phyloP scores from a whole-genome alignment of 2,329 filamentous ascomycete species.

The Blastomyces percursus region DNA sequence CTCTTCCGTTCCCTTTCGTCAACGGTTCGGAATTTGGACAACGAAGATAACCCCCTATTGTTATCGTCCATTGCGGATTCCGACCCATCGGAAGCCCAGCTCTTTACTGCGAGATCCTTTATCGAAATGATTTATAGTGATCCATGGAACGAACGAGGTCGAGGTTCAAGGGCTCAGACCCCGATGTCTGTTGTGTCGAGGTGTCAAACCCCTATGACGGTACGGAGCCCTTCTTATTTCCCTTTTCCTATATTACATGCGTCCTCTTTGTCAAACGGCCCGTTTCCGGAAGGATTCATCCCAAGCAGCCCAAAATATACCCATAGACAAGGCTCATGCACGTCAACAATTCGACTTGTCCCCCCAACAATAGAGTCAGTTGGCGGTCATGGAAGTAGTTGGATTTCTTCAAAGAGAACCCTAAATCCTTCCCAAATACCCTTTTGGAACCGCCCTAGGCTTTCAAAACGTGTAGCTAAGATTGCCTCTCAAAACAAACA shows the following conservation, averaged over 20 bases:
- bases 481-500: slow-evolving; percentile 32
- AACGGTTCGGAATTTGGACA: slow-evolving; percentile 54
- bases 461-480: slow-evolving; percentile 28
- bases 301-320: slow-evolving; percentile 9
- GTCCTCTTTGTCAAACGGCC: slow-evolving; percentile 14
- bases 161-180: slow-evolving; percentile 55
- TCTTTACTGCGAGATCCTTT: slow-evolving; percentile 64
- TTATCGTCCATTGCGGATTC: slow-evolving; percentile 64
- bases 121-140: slow-evolving; percentile 71
- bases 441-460: slow-evolving; percentile 19
- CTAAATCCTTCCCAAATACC: slow-evolving; percentile 17
- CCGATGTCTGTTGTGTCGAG: slow-evolving; percentile 53
- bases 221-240: slow-evolving; percentile 29
- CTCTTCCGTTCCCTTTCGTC: slow-evolving; percentile 71
- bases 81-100: slow-evolving; percentile 69
- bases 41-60: slow-evolving; percentile 45
- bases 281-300: slow-evolving; percentile 11
- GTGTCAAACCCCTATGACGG: slow-evolving; percentile 36
- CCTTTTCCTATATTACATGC: slow-evolving; percentile 15
- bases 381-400: neutral
- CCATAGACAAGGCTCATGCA: slow-evolving; percentile 8
- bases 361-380: neutral
- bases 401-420: slow-evolving; percentile 5
- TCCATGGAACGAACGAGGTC: slow-evolving; percentile 43
- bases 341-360: slow-evolving; percentile 11